Conservation (phyloP, 2,329 filamentous ascomycete genomes). For the Botrytis deweyae region DNA sequence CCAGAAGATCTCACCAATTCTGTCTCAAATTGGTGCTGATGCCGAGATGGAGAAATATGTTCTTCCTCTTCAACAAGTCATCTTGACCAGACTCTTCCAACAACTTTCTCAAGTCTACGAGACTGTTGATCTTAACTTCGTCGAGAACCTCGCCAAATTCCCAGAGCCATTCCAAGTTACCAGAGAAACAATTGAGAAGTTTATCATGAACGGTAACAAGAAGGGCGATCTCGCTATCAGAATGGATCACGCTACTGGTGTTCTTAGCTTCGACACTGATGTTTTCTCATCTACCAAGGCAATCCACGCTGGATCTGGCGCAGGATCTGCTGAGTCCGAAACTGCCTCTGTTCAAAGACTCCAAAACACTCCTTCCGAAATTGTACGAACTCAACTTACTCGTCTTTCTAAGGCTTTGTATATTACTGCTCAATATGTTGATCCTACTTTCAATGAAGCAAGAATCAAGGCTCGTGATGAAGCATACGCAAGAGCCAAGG, state of each 20-base stretch:
- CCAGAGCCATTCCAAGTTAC: slow-evolving; percentile 94
- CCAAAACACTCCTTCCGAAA: slow-evolving; percentile 96
- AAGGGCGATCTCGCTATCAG: slow-evolving; percentile 97
- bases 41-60: slow-evolving; percentile 98
- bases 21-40: slow-evolving; percentile 89
- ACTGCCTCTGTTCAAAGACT: slow-evolving; percentile 85
- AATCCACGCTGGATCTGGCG: slow-evolving; percentile 76
- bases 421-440: slow-evolving; percentile 93
- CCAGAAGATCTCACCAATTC: slow-evolving; percentile 96
- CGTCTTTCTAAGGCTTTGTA: slow-evolving; percentile 88
- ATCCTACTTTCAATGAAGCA: slow-evolving; percentile 81
- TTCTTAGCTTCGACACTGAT: slow-evolving; percentile 95
- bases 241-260: slow-evolving; percentile 91
- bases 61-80: slow-evolving; percentile 93
- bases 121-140: slow-evolving; percentile 91
- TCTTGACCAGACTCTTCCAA: slow-evolving; percentile 96
- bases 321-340: slow-evolving; percentile 86
- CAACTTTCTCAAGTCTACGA: slow-evolving; percentile 99
- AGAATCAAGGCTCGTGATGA: slow-evolving; percentile 76
- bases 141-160: slow-evolving; percentile 91
- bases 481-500: slow-evolving; percentile 77
- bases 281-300: slow-evolving; percentile 97
- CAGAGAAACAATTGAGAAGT: slow-evolving; percentile 92
- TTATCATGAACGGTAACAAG: slow-evolving; percentile 99
- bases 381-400: slow-evolving; percentile 90